These are phyloP conservation scores for Beauveria caledonica DNA, from an alignment of 2,329 filamentous ascomycete genomes.

Conservation along the genomic window DNA sequence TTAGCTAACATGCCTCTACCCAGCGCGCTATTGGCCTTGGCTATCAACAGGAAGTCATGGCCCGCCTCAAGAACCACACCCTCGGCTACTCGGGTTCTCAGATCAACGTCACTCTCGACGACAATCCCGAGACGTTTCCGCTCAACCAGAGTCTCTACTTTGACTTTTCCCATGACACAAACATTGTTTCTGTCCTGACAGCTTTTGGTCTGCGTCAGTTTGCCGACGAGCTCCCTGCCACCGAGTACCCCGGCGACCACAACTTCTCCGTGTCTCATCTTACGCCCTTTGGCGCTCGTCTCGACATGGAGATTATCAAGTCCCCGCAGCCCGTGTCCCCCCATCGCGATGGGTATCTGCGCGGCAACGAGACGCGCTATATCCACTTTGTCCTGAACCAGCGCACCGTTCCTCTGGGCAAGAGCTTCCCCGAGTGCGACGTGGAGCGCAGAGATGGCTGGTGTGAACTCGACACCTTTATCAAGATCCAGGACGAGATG, in stretches of 20 bases:
- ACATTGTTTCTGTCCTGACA: conserved; percentile 60
- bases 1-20: not conserved
- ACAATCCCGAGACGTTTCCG: conserved; percentile 60
- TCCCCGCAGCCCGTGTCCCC: conserved; percentile 54
- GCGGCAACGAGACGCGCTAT: conserved; percentile 53
- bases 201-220: conserved; percentile 70
- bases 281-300: conserved; percentile 62
- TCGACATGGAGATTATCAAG: conserved; percentile 67
- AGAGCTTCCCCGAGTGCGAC: conserved; percentile 58
- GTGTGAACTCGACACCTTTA: conserved; percentile 64
- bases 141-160: conserved; percentile 66
- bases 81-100: conserved; percentile 49
- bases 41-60: conserved; percentile 64
- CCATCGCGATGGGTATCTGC: conserved; percentile 44
- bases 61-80: conserved; percentile 60
- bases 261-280: conserved; percentile 59
- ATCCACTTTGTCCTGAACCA: conserved; percentile 70
- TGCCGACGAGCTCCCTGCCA: conserved; percentile 46
- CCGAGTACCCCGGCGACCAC: conserved; percentile 46
- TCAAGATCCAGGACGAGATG: conserved; percentile 53
- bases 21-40: conserved; percentile 64
- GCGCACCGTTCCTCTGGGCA: conserved; percentile 60
- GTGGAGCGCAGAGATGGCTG: conserved; percentile 59
- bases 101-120: conserved; percentile 64
- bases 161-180: conserved; percentile 72